Evolutionary conservation across 2,329 filamentous ascomycete genomes (phyloP), one percentile per base, ranked within the genome.

Genomic region (Ascochyta fabae): DNA sequence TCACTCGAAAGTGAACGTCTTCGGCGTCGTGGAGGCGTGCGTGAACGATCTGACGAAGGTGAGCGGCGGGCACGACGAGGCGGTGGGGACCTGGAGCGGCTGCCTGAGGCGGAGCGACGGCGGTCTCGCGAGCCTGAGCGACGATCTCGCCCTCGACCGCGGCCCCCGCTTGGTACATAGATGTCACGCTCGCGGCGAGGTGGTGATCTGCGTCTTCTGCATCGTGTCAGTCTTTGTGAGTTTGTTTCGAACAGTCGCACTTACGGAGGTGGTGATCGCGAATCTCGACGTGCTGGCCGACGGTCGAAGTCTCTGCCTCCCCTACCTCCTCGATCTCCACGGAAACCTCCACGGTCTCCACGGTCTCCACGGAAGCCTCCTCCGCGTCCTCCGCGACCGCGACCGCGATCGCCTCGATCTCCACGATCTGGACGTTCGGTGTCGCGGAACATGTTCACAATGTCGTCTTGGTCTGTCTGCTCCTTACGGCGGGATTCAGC

Each of bases 401-500:
- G 80, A 53, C 81, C 68, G 15, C 58, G 54, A 8, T 56, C 55
- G 16, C 27, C 23, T 43, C 54, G 53, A 27, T 59, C 56, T n/a
- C 42, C 51, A 24, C 70, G 69, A 26, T 78, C 78, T 48, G 71
- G 67, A 23, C 78, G 78, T 50, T 90, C 88, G 53, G 84, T 83
- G 53, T 89, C 86, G 70, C 90, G 85, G 49, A 91, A 79, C 36
- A 83, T 82, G 60, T 88, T 84, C 38, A 91, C 68, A 58, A 86
- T 86, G 57, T 95, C 90, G 53, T 90, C 87, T 45, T 85, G 82
- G 64, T 67, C 66, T 15, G 65, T 62, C 52, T 88, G 85, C 69
- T 94, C 89, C 61, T 88, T 87, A 66, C 88, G 86, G 49, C 84
- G 84, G 26, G 86, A 85, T 69, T 90, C 87, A 71, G 95, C 90